Base-by-base conservation (phyloP, 2,329 filamentous ascomycete species). In the Colletotrichum tropicale region DNA sequence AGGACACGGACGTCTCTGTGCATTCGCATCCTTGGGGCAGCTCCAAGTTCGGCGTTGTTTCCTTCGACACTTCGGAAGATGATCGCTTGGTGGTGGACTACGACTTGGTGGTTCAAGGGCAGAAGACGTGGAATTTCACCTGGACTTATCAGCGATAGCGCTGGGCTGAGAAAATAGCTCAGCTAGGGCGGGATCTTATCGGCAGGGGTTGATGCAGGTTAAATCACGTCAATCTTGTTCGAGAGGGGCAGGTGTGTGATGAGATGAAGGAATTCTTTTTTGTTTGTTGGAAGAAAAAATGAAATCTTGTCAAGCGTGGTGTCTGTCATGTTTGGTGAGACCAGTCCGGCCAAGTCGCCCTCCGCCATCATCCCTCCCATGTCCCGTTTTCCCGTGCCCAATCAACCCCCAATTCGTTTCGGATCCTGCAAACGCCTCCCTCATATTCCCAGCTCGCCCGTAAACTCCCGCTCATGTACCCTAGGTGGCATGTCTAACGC, bases 1-100 rank as follows among this genome's bases (percentile, higher is more conserved):
- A 92, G 70, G 64, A 75, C 18, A 75, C 70, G 18, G 74, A 66
- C 28, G 34, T 75, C 4, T 73, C 70, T 12, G 74, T 75, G 12
- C 71, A 69, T 30, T 75, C 64, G 16, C 74, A 73, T 30, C 70
- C 74, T 12, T 66, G 74, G 70, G 64, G 70, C 6, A 73, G 66
- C 13, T 75, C 74, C n/a, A 75, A 74, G 64, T 68, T 65, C 7
- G 74, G 70, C 15, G 60, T 66, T 3, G 58, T 73, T 4, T 48
- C 34, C 7, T 65, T 75, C 30, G 74, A 74, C 21, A 75, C 74
- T 15, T 24, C 70, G 13, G 30, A 52, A 26, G 30, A 56, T 8
- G n/a, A 26, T 36, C 74, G 43, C 3, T 21, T 68, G 43, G 52
- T 18, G 10, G 56, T 75, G 8, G 70, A 73, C 18, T 75, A 60